phyloP scores from a whole-genome alignment of 108 stramenopile genomes.

The Nitzschia palea region DNA sequence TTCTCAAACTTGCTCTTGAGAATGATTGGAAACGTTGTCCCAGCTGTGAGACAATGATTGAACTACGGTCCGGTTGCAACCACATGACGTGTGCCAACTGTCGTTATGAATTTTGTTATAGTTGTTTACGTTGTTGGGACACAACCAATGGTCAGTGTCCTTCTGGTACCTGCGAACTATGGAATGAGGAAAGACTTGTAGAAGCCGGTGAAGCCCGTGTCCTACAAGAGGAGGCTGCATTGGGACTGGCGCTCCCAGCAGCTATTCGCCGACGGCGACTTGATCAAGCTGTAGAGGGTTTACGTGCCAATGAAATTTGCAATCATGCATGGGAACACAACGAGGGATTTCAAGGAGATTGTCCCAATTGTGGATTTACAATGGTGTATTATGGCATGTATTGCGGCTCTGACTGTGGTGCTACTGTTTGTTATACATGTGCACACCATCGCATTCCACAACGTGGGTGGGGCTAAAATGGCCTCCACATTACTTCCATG shows the following conservation, averaged over 20 bases:
- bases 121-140: conserved; percentile 43
- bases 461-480: conserved; percentile 56
- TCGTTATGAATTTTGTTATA: conserved; percentile 50
- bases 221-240: conserved; percentile 34
- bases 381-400: conserved; percentile 50
- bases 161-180: conserved; percentile 43
- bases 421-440: conserved; percentile 66
- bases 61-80: conserved; percentile 51
- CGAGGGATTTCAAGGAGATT: conserved; percentile 34
- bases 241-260: conserved; percentile 14
- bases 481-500: too few relatives aligned
- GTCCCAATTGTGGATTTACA: conserved; percentile 36
- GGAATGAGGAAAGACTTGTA: conserved; percentile 50
- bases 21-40: conserved; percentile 67
- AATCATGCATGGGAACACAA: conserved; percentile 40
- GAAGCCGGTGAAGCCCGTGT: conserved; percentile 57
- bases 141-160: background rate
- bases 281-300: conserved; percentile 24
- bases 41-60: conserved; percentile 43
- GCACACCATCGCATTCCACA: conserved; percentile 55
- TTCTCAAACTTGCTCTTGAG: conserved; percentile 26
- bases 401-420: conserved; percentile 47
- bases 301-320: conserved; percentile 47
- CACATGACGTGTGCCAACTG: conserved; percentile 58
- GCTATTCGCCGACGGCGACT: conserved; percentile 23